Percentiles rank a stretch among this genome's conserved stretches.
Evolutionary conservation across 495 filamentous ascomycete genomes (phyloP).

Genomic region (Penicillium pancosmium): DNA sequence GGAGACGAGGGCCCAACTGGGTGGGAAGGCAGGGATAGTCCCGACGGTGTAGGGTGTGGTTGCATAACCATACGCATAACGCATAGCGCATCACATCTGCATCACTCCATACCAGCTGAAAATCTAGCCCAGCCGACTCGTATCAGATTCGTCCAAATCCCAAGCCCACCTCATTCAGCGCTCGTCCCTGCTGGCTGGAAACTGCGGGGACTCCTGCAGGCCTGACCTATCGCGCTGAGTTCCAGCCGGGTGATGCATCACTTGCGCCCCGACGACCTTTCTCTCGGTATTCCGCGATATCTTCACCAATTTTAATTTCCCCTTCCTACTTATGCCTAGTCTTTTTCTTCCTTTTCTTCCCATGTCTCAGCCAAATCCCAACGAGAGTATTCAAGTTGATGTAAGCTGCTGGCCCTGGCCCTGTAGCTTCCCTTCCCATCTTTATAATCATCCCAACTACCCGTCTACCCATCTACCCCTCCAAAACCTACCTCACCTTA

Average conservation of each 20-base stretch:
- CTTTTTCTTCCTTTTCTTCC: not conserved
- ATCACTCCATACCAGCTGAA: no score
- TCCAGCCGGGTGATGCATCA: conserved; percentile 7
- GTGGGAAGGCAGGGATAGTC: not conserved
- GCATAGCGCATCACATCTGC: no score
- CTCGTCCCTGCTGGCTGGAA: not conserved
- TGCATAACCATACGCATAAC: no score
- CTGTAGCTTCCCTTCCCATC: not conserved
- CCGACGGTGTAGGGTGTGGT: no score
- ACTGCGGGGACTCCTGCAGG: not conserved
- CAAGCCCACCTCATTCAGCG: not conserved
- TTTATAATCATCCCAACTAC: not conserved
- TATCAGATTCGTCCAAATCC: no score
- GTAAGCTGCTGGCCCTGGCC: conserved; percentile 26
- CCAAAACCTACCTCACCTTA: not conserved
- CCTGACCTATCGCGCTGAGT: not conserved
- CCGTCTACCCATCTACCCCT: not conserved
- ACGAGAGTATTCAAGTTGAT: conserved; percentile 44
- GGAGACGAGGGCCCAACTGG: conserved; percentile 1
- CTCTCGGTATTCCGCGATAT: conserved; percentile 15
- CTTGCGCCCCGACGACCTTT: conserved; percentile 3
- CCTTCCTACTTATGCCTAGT: not conserved
- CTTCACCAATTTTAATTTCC: conserved; percentile 17
- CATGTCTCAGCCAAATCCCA: conserved; percentile 39
- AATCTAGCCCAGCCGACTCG: no score